A percentile compares a stretch with the other conserved stretches of the same genome.
Conservation (phyloP, 257 asterid species). For the Dorcoceras hygrometricum region DNA sequence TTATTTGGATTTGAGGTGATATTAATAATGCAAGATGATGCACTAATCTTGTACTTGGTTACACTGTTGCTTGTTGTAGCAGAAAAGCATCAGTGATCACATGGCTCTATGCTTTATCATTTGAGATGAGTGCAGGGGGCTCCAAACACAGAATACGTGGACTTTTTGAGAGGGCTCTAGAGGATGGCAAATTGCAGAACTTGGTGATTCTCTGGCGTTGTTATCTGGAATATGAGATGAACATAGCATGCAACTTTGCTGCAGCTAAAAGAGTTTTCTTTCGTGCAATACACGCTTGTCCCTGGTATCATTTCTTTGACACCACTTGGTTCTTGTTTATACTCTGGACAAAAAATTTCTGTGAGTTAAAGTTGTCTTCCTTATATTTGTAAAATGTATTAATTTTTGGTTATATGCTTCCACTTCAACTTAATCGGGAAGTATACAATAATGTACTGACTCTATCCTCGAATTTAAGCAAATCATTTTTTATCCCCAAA, state of each 20-base stretch:
- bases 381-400: not conserved
- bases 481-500: not conserved
- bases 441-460: not conserved
- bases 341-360: not conserved
- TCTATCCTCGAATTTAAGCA: not conserved
- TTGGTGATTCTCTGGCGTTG: constrained; percentile 84
- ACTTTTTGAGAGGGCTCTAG: constrained; percentile 82
- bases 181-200: constrained; percentile 54
- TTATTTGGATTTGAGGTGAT: not conserved
- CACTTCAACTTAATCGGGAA: not conserved
- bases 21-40: not conserved
- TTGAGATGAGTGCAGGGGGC: constrained; percentile 66
- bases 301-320: constrained; percentile 56
- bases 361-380: not conserved
- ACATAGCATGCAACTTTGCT: constrained; percentile 44
- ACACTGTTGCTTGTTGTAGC: constrained; percentile 25
- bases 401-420: not conserved
- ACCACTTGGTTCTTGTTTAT: not conserved
- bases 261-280: constrained; percentile 87
- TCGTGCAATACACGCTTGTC: constrained; percentile 95
- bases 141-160: constrained; percentile 73
- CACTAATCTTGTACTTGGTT: constrained; percentile 19
- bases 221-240: constrained; percentile 71
- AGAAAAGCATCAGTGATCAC: constrained; percentile 81
- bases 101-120: constrained; percentile 67